Base-by-base conservation (phyloP, 257 asterid species). In the Mentha longifolia region DNA sequence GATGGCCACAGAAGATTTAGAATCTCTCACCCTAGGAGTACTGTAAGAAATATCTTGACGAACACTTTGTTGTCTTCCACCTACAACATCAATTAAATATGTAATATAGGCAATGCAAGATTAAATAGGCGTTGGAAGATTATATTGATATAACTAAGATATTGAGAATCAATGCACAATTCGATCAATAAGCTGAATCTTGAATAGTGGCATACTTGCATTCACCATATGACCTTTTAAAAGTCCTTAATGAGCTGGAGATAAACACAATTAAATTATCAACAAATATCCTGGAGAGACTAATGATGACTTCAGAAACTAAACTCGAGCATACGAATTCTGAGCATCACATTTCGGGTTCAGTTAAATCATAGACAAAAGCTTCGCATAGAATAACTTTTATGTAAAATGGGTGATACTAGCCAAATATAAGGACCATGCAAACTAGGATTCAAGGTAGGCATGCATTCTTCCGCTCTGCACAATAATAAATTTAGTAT, bases 21-120 rank as follows among this genome's bases (percentile, higher is more conserved):
- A 61, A 61, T 16, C 70, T 79, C 84, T 76, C 71, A 71, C 77
- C 49, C 45, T 60, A 15, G 35, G 66, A 37, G 62, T 33, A 49
- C 12, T 68, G 74, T 62, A 67, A 61, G 83, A 80, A 71, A 76
- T 81, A 68, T 78, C 84, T 33, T 35, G 78, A 59, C 70, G 67
- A 68, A 45, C 62, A 15, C 65, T 64, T 17, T 9, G 16, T 59
- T 56, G 75, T 72, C 80, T 66, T 60, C 87, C 67, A 64, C 83
- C 80, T 70, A 77, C 77, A 61, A 61, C 70, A 73, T 68, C 86
- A 78, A 76, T 54, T 9, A 39, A 69, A 22, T 60, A 49, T 43
- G 70, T 55, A 67, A 67, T 43, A 72, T 31, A 42, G 30, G 68
- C 28, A 73, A 66, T 50, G 22, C 51, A 16, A 63, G 57, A 74